Percentiles rank a stretch among this genome's conserved stretches.
phyloP scores from a whole-genome alignment of 768 basidiomycete species.

The Amanita pseudoporphyria region DNA sequence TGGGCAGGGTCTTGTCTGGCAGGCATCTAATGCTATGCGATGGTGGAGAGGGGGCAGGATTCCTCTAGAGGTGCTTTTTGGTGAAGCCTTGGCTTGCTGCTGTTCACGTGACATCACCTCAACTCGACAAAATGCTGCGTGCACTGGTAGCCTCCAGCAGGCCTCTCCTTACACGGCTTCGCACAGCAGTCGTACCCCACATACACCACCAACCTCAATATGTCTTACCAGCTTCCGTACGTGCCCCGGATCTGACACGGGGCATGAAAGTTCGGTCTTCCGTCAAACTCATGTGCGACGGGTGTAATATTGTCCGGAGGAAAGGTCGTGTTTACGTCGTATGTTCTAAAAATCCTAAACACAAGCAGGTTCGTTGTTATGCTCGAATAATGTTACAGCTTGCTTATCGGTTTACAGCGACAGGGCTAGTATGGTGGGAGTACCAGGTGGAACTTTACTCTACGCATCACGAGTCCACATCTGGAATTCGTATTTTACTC shows the following conservation, averaged over 20 bases:
- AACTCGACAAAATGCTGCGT: conserved; percentile 44
- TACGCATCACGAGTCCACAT: conserved; percentile 68
- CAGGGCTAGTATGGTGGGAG: conserved; percentile 40
- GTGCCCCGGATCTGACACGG: conserved; percentile 34
- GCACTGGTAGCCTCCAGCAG: conserved; percentile 54
- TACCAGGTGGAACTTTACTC: not conserved
- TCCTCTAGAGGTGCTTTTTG: not conserved
- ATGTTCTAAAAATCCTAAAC: conserved; percentile 91
- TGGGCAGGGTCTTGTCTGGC: conserved; percentile 13
- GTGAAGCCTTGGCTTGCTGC: not conserved
- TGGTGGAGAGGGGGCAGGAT: not conserved
- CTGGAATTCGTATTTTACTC: conserved; percentile 83
- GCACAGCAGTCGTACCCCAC: conserved; percentile 22
- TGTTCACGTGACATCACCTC: not conserved
- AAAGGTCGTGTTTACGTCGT: conserved; percentile 91
- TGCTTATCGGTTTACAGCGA: conserved; percentile 32
- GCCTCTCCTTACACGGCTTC: conserved; percentile 47
- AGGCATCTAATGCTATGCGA: conserved; percentile 16
- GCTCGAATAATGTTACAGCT: not conserved
- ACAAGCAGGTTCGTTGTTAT: conserved; percentile 74
- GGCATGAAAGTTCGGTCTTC: conserved; percentile 97
- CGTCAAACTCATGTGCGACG: conserved; percentile 91
- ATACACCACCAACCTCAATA: conserved; percentile 25
- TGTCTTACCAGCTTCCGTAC: conserved; percentile 14
- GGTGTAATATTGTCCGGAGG: conserved; percentile 79